A percentile compares a stretch with the other conserved stretches of the same genome.
Evolutionary conservation across 106 monocot species (phyloP).

Genomic region (Narthecium ossifragum): DNA sequence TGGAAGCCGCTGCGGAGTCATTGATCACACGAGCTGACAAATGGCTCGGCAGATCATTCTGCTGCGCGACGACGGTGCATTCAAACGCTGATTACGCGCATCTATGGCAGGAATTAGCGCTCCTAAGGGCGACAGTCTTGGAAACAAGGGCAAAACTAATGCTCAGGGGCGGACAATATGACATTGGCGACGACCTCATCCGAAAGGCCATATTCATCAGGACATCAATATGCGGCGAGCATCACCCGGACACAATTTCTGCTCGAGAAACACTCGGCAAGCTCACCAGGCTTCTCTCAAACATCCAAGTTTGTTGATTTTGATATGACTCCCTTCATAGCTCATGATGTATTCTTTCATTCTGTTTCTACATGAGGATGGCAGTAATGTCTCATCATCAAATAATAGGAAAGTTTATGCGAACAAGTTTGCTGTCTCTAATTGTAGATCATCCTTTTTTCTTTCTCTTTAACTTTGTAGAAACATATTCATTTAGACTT

Average conservation of each 20-base stretch:
- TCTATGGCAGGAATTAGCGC: slow-evolving; percentile 73
- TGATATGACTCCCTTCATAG: slow-evolving; percentile 7
- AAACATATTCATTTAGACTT: no score
- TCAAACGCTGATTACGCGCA: slow-evolving; percentile 41
- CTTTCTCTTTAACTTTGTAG: no score
- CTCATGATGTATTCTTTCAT: slow-evolving; percentile 42
- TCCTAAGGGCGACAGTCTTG: slow-evolving; percentile 58
- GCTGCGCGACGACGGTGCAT: slow-evolving; percentile 26
- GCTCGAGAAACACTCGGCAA: slow-evolving; percentile 76
- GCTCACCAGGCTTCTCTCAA: slow-evolving; percentile 80
- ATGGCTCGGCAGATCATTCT: slow-evolving; percentile 46
- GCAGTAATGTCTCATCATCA: slow-evolving; percentile 13
- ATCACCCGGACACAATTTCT: slow-evolving; percentile 76
- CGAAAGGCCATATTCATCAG: slow-evolving; percentile 85
- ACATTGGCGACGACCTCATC: slow-evolving; percentile 66
- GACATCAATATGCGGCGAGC: slow-evolving; percentile 72
- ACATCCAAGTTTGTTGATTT: slow-evolving; percentile 41
- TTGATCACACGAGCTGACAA: slow-evolving; percentile 58
- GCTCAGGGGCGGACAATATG: slow-evolving; percentile 71
- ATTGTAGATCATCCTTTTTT: no score
- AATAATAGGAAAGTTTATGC: slow-evolving; percentile 30
- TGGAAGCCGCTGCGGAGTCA: slow-evolving; percentile 59
- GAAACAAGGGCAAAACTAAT: slow-evolving; percentile 84
- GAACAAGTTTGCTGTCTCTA: neutral
- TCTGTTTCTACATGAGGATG: slow-evolving; percentile 27